Percentiles rank a stretch among this genome's conserved stretches.
phyloP scores from a whole-genome alignment of 352 stramenopile genomes.

The Globisporangium uncinulatum region DNA sequence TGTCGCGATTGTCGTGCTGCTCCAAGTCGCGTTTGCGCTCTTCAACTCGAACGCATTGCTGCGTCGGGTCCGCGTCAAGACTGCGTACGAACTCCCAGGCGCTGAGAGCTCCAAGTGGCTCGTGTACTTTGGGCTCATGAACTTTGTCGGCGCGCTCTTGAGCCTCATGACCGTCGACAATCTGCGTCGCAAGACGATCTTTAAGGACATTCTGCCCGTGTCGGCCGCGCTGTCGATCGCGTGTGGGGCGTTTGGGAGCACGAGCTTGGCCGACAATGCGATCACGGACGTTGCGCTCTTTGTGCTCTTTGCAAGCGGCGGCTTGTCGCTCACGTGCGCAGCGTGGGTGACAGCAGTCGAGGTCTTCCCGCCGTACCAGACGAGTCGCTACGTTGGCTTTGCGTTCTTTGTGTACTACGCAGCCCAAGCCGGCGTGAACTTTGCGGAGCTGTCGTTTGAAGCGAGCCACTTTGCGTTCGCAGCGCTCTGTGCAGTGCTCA shows the following conservation, averaged over 20 bases:
- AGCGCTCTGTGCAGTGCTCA: constrained; percentile 58
- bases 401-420: constrained; percentile 78
- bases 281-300: constrained; percentile 53
- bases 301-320: constrained; percentile 57
- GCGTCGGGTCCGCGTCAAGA: constrained; percentile 56
- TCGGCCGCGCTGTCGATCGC: constrained; percentile 46
- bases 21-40: constrained; percentile 66
- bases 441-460: constrained; percentile 61
- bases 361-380: constrained; percentile 79
- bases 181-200: constrained; percentile 84
- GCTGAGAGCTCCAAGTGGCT: constrained; percentile 70
- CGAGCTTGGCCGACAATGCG: constrained; percentile 30
- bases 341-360: constrained; percentile 83
- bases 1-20: constrained; percentile 42
- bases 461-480: constrained; percentile 76
- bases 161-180: constrained; percentile 79
- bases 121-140: constrained; percentile 77
- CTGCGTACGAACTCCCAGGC: constrained; percentile 25
- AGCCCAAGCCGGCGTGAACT: constrained; percentile 59
- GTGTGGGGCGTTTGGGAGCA: constrained; percentile 52
- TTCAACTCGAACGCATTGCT: constrained; percentile 70
- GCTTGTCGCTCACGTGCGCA: constrained; percentile 68
- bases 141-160: constrained; percentile 55
- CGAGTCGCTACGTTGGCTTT: constrained; percentile 52
- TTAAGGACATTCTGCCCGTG: constrained; percentile 83